Evolutionary conservation across 73 alveolate species (phyloP), one percentile per base, ranked within the genome.

Genomic region (Blepharisma stoltei): DNA sequence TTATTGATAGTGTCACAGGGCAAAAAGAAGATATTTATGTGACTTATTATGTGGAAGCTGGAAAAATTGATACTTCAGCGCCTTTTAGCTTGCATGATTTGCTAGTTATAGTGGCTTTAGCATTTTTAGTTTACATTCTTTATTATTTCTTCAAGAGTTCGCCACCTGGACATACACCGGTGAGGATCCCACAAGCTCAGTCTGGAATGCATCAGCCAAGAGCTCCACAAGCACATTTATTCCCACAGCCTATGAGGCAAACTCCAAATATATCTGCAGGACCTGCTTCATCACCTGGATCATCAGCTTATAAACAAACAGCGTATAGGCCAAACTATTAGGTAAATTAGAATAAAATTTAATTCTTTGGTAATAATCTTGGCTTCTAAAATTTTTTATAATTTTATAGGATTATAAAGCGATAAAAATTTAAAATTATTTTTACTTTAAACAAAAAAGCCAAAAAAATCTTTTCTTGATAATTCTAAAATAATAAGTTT

Each of bases 241-340:
- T 32, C 41, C 41, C 0, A 32, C 73, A n/a, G 46, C 66, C 66
- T 14, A 1, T 20, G 2, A 60, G 73, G 5, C 23, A 14, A n/a
- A n/a, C 73, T 60, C 46, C 49, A 18, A 14, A 25, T 9, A 14
- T 25, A 11, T 9, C 73, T 2, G 18, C 48, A 9, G 73, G 73
- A 14, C 73, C 73, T 1, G 73, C 73, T 60, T 60, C 73, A 20
- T 14, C 73, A 14, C 73, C 73, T 20, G 46, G 73, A 20, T 60
- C 73, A 14, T 60, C 73, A 25, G 73, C 73, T 20, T 60, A 14
- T 60, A 60, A 60, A 25, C 14, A 60, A 14, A 60, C 23, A 14
- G 73, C 46, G 23, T 60, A 60, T 25, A n/a, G 73, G 73, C 73
- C 73, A 9, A 60, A 60, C 23, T 60, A 14, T 25, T 60, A 60